phyloP scores from a whole-genome alignment of 129 eudicot species.

The Dittrichia graveolens region DNA sequence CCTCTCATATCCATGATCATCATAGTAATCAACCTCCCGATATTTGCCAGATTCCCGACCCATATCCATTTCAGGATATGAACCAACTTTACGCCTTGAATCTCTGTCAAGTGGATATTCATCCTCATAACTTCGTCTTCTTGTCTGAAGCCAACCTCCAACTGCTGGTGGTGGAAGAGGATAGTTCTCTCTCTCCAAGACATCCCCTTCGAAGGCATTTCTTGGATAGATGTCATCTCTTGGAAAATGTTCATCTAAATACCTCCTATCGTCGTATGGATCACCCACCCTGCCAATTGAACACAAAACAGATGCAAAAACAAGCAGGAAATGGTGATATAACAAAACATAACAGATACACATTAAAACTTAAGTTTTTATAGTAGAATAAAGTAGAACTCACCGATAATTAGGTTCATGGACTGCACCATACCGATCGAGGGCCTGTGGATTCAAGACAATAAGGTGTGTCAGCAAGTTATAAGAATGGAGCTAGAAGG shows the following conservation, averaged over 20 bases:
- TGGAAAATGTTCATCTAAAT: constrained; percentile 71
- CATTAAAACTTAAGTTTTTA: constrained; percentile 11
- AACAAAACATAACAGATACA: constrained; percentile 3
- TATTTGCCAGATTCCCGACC: constrained; percentile 48
- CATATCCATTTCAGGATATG: constrained; percentile 51
- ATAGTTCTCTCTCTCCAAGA: constrained; percentile 63
- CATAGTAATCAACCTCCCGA: constrained; percentile 45
- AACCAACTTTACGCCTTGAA: constrained; percentile 61
- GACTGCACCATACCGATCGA: constrained; percentile 80
- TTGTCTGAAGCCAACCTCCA: constrained; percentile 76
- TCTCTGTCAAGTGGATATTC: constrained; percentile 72
- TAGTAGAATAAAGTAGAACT: constrained; percentile 42
- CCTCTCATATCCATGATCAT: constrained; percentile 55
- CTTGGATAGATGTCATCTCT: constrained; percentile 69
- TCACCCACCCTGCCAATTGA: constrained; percentile 70
- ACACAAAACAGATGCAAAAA: constrained; percentile 38
- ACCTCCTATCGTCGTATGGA: constrained; percentile 89
- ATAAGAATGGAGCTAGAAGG: constrained; percentile 77
- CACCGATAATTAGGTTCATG: constrained; percentile 94
- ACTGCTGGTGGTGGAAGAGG: constrained; percentile 62
- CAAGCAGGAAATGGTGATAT: constrained; percentile 30
- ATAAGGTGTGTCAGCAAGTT: constrained; percentile 93
- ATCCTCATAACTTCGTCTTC: constrained; percentile 82
- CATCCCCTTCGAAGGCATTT: constrained; percentile 58
- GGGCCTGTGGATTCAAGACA: constrained; percentile 99